Base-by-base conservation (phyloP, 495 filamentous ascomycete species). In the Aspergillus sparsus region DNA sequence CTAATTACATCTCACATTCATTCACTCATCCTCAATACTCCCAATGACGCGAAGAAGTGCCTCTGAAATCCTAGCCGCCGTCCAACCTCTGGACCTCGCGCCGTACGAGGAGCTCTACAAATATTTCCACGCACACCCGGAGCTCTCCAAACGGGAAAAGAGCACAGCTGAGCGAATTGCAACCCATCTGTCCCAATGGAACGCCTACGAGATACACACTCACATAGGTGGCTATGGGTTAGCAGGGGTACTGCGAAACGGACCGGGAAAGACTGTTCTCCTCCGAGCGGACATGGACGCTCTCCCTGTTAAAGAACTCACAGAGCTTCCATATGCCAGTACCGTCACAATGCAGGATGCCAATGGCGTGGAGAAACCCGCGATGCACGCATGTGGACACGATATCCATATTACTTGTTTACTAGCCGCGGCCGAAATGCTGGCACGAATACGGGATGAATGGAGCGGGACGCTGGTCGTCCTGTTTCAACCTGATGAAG, bases 301-400 rank as follows among this genome's bases (percentile, higher is more conserved):
- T 0, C 74, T 84, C 7, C 81, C 82, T 7, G 74, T 84, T 33
- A 64, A 79, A 60, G 82, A 84, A 57, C 60, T 73, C 11, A 84
- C 81, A 0, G 76, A 73, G 0, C 71, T 83, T 0, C 70, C 73
- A n/a, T 84, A 82, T 58, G 73, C 79, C 2, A 82, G 79, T 57
- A 68, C 68, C 2, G 64, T 68, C 11, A 77, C 61, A 0, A 80
- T 78, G 75, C 53, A 51, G 7, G 78, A 82, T 53, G 65, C 70
- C 8, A 74, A 78, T 27, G 76, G 74, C 0, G 46, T 67, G 10
- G 71, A 75, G 37, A 80, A 80, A 47, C 79, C 80, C 0, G 79
- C 82, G 5, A 83, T 83, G 81, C 81, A 82, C 58, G 81, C 81
- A 12, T 83, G 82, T 53, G 82, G 81, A 2, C 82, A 85, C 64